A percentile compares a stretch with the other conserved stretches of the same genome.
phyloP scores from a whole-genome alignment of 1,284 basidiomycete species.

The Ceraceosorus guamensis region DNA sequence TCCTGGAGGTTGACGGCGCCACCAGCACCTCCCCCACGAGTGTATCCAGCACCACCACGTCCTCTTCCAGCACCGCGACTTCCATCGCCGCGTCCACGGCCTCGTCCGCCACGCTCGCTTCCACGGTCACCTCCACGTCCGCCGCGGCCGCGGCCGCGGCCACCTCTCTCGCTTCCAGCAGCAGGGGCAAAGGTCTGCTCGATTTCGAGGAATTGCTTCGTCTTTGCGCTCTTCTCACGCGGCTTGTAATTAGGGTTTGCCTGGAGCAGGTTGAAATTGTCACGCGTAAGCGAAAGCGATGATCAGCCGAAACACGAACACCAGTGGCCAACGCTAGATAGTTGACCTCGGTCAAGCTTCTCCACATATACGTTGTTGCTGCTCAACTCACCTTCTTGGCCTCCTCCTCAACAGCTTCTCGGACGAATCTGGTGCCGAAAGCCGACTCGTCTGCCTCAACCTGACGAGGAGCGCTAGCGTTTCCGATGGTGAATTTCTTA shows the following conservation, averaged over 20 bases:
- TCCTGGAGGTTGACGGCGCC: slow-evolving; percentile 55
- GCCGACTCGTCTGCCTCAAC: slow-evolving; percentile 31
- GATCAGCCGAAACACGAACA: too few species aligned
- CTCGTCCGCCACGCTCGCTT: slow-evolving; percentile 12
- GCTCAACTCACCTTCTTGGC: slow-evolving; percentile 5
- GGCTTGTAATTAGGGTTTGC: slow-evolving; percentile 8
- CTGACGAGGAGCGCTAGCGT: slow-evolving; percentile 24
- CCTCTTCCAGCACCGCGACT: slow-evolving; percentile 29
- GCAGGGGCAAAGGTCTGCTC: slow-evolving; percentile 15
- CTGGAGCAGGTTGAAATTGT: too few species aligned
- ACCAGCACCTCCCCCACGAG: slow-evolving; percentile 53
- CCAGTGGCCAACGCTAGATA: too few species aligned
- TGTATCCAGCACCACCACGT: slow-evolving; percentile 25
- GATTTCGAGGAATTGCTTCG: slow-evolving; percentile 18
- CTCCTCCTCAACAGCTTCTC: slow-evolving; percentile 10
- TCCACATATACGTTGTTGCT: too few species aligned
- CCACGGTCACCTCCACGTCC: slow-evolving; percentile 14
- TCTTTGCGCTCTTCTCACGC: slow-evolving; percentile 10
- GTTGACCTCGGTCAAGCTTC: too few species aligned
- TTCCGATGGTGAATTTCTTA: slow-evolving; percentile 38
- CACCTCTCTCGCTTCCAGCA: slow-evolving; percentile 5
- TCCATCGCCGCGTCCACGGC: slow-evolving; percentile 15
- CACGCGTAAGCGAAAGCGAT: too few species aligned
- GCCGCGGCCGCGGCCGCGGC: slow-evolving; percentile 12
- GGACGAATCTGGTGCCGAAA: slow-evolving; percentile 35